Evolutionary conservation across 2,329 filamentous ascomycete genomes (phyloP), one percentile per base, ranked within the genome.

Genomic region (Alternaria triticimaculans): DNA sequence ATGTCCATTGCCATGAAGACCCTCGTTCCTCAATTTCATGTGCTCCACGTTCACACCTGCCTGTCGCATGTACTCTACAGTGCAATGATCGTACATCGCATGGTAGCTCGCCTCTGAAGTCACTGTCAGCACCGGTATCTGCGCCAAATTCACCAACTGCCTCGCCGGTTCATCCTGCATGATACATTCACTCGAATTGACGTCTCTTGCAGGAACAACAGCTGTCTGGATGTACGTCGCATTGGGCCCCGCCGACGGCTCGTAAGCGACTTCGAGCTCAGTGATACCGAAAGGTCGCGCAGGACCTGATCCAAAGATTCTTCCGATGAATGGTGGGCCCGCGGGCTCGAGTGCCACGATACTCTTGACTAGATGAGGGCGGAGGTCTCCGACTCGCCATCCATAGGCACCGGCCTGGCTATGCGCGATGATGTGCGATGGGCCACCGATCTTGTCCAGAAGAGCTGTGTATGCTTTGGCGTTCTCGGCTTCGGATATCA

Each of bases 1-100:
- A 28, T 78, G 76, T 10, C 70, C 75, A 51, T 79, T 94, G 63
- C 85, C 83, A 67, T 90, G 83, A 61, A 96, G 82, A 63, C 95
- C 93, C 43, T 84, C 83, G 73, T 89, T 79, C 25, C 85, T 84
- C 2, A 79, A 51, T 18, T 78, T 67, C 18, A 68, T 33, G 61
- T 66, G 71, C 33, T 74, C 66, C 1, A 75, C 70, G 2, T 71
- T 41, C 0, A 77, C 70, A 15, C 76, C 75, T 3, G 67, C 72
- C 49, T 89, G 87, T 56, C 75, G 68, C 70, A 89, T 71, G 70
- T 85, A 89, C 12, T 74, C 64, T 2, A 85, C 82, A 0, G 84
- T 87, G 37, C 85, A 87, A 74, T 85, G 84, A 67, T 90, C 88
- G 63, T 85, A 89, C 10, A 78, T 73, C 3, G 80, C 77, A 73